Percentiles rank a stretch among this genome's conserved stretches.
Evolutionary conservation across 208 protist genomes (phyloP).

Genomic region (Trypanosoma avium): DNA sequence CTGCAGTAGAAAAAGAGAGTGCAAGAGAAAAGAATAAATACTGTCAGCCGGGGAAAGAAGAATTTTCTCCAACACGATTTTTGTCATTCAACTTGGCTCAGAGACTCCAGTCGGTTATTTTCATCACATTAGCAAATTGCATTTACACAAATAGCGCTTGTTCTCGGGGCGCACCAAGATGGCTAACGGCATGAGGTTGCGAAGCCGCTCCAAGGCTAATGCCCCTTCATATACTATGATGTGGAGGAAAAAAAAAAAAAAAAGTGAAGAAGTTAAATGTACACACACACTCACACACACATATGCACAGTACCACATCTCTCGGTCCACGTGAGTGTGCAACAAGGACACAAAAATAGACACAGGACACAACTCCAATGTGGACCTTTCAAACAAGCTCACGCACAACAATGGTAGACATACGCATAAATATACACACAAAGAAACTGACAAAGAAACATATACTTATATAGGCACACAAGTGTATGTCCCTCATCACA

Average conservation of each 20-base stretch:
- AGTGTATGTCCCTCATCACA: no score
- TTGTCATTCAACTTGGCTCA: constrained; percentile 19
- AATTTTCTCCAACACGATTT: constrained; percentile 28
- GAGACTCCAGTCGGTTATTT: constrained; percentile 30
- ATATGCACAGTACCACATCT: constrained; percentile 1
- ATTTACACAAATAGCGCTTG: not conserved
- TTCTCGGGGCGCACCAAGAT: constrained; percentile 32
- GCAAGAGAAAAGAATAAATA: no score
- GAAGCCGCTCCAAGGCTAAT: constrained; percentile 22
- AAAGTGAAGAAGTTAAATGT: not conserved
- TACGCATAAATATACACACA: not conserved
- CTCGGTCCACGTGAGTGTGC: constrained; percentile 27
- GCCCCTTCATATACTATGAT: not conserved
- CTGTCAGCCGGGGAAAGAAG: constrained; percentile 32
- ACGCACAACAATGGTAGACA: constrained; percentile 4
- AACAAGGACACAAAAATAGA: constrained; percentile 19
- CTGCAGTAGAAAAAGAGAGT: not conserved
- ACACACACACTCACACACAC: no score
- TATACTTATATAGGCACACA: not conserved
- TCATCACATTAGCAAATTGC: constrained; percentile 10
- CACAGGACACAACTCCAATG: constrained; percentile 34
- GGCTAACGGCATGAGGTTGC: constrained; percentile 14
- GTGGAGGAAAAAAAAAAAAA: not conserved
- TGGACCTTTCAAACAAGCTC: constrained; percentile 11
- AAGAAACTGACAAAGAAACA: not conserved